Percentiles rank a stretch among this genome's conserved stretches.
phyloP scores from a whole-genome alignment of 495 filamentous ascomycete species.

The Lophiostoma macrostomum region DNA sequence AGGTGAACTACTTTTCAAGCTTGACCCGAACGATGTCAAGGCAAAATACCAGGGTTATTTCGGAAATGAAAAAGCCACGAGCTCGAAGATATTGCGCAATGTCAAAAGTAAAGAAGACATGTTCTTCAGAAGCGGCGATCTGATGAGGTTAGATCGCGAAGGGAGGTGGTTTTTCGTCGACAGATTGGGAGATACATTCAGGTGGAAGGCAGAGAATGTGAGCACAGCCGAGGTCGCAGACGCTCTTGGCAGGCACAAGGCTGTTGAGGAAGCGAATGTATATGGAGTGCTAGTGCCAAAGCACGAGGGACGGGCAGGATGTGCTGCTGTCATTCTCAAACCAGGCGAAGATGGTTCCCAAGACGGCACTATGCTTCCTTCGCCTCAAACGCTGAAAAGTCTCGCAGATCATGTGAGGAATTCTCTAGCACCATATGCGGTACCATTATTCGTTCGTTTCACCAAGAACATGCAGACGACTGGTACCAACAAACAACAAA shows the following conservation, averaged over 20 bases:
- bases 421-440: constrained; percentile 67
- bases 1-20: constrained; percentile 74
- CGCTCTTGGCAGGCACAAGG: constrained; percentile 63
- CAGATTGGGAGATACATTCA: constrained; percentile 46
- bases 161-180: constrained; percentile 83
- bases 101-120: constrained; percentile 80
- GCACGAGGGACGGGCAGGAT: constrained; percentile 85
- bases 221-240: constrained; percentile 80
- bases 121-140: constrained; percentile 83
- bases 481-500: constrained; percentile 88
- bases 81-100: constrained; percentile 73
- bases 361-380: constrained; percentile 1
- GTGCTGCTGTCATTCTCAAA: constrained; percentile 57
- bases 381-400: constrained; percentile 11
- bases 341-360: background rate
- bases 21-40: constrained; percentile 64
- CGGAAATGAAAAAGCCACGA: constrained; percentile 68
- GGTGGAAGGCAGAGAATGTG: constrained; percentile 55
- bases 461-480: constrained; percentile 62
- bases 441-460: constrained; percentile 74
- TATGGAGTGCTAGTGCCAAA: constrained; percentile 80
- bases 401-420: constrained; percentile 48
- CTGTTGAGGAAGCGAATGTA: constrained; percentile 76
- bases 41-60: constrained; percentile 84
- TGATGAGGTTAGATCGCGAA: constrained; percentile 67